phyloP scores from a whole-genome alignment of 2,329 filamentous ascomycete species.

The Monilinia fructicola region DNA sequence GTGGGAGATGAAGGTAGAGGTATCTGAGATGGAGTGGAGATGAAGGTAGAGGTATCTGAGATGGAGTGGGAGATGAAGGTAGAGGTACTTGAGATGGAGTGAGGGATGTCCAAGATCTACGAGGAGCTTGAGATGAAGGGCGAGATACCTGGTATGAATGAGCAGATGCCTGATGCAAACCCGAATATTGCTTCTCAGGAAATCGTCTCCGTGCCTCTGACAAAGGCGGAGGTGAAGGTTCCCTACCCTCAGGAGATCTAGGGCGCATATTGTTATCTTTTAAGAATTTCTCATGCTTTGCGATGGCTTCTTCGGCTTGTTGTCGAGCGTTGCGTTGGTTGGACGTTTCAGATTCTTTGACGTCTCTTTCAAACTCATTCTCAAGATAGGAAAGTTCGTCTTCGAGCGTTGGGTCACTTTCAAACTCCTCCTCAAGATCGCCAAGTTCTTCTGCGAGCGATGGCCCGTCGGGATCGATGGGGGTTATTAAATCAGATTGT shows the following conservation, averaged over 20 bases:
- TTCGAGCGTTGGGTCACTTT: fast-evolving
- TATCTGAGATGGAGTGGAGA: neutral
- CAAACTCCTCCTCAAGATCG: neutral
- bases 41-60: neutral
- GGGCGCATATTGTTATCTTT: neutral
- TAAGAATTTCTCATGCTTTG: neutral
- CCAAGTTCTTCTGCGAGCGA: neutral
- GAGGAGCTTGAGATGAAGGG: too few relatives aligned
- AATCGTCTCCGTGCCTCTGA: neutral
- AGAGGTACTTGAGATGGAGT: too few relatives aligned
- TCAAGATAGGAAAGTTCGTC: too few relatives aligned
- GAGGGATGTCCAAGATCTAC: too few relatives aligned
- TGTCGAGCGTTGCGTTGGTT: neutral
- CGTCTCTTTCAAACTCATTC: neutral
- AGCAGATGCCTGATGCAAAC: neutral
- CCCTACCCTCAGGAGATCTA: too few relatives aligned
- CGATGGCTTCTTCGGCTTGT: neutral
- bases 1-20: too few relatives aligned
- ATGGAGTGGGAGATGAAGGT: too few relatives aligned
- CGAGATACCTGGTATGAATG: too few relatives aligned
- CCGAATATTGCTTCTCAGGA: neutral
- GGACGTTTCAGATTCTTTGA: too few relatives aligned
- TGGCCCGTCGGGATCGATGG: neutral
- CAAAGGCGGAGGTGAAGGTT: neutral
- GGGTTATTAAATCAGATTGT: neutral